Evolutionary conservation across 495 filamentous ascomycete genomes (phyloP), one percentile per base, ranked within the genome.

Genomic region (Penicillium pulvis): DNA sequence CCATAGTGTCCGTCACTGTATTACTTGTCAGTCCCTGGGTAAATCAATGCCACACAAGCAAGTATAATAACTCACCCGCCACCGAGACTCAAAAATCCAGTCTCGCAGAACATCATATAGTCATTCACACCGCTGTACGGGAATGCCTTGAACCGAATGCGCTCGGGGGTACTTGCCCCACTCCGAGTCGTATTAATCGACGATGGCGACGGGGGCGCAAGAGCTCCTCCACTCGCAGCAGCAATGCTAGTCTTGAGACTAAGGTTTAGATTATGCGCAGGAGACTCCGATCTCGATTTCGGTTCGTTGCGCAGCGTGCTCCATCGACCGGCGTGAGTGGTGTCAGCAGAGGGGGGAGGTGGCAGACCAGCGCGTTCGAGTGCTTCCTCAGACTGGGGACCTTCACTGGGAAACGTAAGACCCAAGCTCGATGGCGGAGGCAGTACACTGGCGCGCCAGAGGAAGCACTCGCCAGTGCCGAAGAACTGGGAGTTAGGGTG

Each of bases 381-480:
- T 23, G 68, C 57, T 23, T 77, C 75, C 53, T 74, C 74, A 35
- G 72, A 68, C 42, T 71, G 69, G 4, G 66, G 63, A 1, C 67
- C 65, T 4, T 68, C 64, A 45, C 58, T 42, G 1, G 55, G 49
- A 12, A 87, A 79, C 3, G 80, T 72, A 8, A 87, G 70, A 42
- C 75, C 66, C 48, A 87, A 74, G 2, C 80, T 67, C 1, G 63
- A 31, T 1, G 74, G 72, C 0, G 75, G 65, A 0, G 83, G 65
- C 16, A 90, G 75, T 36, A 86, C 73, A 48, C 85, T 85, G 2
- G 92, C 89, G 41, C 91, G 88, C 94, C 94, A 98, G 67, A 98
- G 87, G 78, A 98, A 98, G 71, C 95, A 97, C 75, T 98, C 94
- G 62, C 95, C 94, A 1, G 89, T 97, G 69, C 94, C 94, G 71